Base-by-base conservation (phyloP, 805 yeast species). In the Pichia gijzeniarum region DNA sequence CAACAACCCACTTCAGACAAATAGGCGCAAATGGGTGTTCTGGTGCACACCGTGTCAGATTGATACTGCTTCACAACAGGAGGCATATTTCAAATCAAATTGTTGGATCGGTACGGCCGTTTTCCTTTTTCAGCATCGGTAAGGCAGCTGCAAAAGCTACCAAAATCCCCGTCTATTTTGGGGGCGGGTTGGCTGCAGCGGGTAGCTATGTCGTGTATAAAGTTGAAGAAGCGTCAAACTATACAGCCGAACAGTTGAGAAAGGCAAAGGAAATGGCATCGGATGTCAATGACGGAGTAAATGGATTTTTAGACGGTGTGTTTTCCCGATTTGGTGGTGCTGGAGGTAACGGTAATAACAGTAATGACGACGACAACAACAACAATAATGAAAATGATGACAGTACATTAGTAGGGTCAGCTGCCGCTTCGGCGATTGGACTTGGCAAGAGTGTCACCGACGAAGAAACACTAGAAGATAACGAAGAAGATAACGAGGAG, bases 101-200 rank as follows among this genome's bases (percentile, higher is more conserved):
- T n/a, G 18, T 10, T 38, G 20, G 31, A 30, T 2, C 19, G 6
- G 22, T 42, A 12, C 28, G 65, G 27, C 39, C 47, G 5, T 58
- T 68, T 41, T 62, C 69, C 2, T 48, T 68, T 18, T 56, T 71
- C 28, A 63, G 74, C 1, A 46, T 72, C 13, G 82, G 82, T 20
- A 80, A 75, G 58, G 62, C 80, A 0, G 65, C 82, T 5, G 74
- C 76, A 1, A 75, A 74, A 44, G 71, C 74, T 1, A 69, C 77
- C 1, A 76, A 74, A 51, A 62, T 83, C 2, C 96, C 97, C 0
- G 91, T 88, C 0, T 82, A 82, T 50, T 68, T 89, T 0, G 98
- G 97, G 2, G 90, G 95, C 7, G 89, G 95, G 0, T 64, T 89
- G 31, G 96, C 95, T 2, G 98, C 97, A 10, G 96, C 95, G 7